Percentiles rank a stretch among this genome's conserved stretches.
phyloP scores from a whole-genome alignment of 1,284 basidiomycete species.

The Ceraceosorus guamensis region DNA sequence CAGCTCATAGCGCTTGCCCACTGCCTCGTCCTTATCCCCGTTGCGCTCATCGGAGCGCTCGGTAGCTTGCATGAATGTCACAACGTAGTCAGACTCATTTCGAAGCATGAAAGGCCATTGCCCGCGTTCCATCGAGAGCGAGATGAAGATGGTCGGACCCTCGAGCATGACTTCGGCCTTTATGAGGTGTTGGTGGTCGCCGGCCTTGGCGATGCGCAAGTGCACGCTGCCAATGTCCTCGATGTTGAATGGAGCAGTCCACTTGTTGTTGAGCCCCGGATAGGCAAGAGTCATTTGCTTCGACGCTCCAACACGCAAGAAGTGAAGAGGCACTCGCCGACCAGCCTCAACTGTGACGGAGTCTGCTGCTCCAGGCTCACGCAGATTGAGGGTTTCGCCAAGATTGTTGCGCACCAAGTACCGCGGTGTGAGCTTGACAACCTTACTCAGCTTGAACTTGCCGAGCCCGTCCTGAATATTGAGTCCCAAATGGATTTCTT shows the following conservation, averaged over 20 bases:
- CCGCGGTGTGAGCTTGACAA: constrained; percentile 82
- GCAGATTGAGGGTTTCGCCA: constrained; percentile 63
- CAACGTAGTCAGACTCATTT: constrained; percentile 71
- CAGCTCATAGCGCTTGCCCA: constrained; percentile 54
- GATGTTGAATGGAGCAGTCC: constrained; percentile 84
- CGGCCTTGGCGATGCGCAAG: constrained; percentile 58
- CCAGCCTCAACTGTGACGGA: constrained; percentile 49
- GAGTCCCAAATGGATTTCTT: constrained; percentile 77
- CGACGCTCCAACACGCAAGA: constrained; percentile 58
- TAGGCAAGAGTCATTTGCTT: constrained; percentile 70
- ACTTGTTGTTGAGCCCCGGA: constrained; percentile 73
- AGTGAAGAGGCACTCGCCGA: constrained; percentile 65
- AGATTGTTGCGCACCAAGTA: constrained; percentile 85
- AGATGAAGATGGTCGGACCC: constrained; percentile 81
- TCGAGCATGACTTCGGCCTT: constrained; percentile 77
- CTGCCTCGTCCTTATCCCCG: constrained; percentile 16
- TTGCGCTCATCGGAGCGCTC: constrained; percentile 8
- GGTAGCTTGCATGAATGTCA: constrained; percentile 64
- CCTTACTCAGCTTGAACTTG: constrained; percentile 85
- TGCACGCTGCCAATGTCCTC: constrained; percentile 82
- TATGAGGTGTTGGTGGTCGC: constrained; percentile 57
- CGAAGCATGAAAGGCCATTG: constrained; percentile 86
- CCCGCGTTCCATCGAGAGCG: constrained; percentile 60
- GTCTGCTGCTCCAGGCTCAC: constrained; percentile 66
- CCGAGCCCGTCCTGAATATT: constrained; percentile 89